phyloP scores from a whole-genome alignment of 2,329 filamentous ascomycete genomes.

The Periconia digitata region DNA sequence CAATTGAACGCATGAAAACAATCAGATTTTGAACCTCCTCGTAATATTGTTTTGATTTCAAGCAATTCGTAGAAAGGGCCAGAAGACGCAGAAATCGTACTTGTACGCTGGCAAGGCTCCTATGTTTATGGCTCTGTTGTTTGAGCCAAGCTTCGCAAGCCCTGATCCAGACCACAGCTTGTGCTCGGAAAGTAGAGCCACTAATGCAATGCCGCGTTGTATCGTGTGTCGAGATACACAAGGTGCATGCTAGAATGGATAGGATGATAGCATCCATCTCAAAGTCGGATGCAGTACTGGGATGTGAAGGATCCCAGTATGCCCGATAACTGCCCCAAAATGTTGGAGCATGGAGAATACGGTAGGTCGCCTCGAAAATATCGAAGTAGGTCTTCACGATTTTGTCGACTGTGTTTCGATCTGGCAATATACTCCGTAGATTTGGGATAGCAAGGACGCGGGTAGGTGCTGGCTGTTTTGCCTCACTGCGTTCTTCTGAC shows the following conservation, averaged over 20 bases:
- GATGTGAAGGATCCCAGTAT: slow-evolving; percentile 46
- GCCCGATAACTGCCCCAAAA: slow-evolving; percentile 52
- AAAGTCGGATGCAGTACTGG: slow-evolving; percentile 1
- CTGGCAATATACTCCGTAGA: slow-evolving; percentile 32
- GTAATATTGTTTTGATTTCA: slow-evolving; percentile 40
- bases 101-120: slow-evolving; percentile 51
- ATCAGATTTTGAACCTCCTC: slow-evolving; percentile 29
- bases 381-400: slow-evolving; percentile 50
- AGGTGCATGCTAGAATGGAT: slow-evolving; percentile 40
- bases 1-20: slow-evolving; percentile 53
- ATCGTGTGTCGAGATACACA: slow-evolving; percentile 32
- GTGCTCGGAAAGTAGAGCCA: slow-evolving; percentile 41
- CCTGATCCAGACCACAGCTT: slow-evolving; percentile 40
- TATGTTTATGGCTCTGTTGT: slow-evolving; percentile 54
- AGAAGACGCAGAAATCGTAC: slow-evolving; percentile 52
- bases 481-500: slow-evolving; percentile 15
- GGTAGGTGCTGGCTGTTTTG: slow-evolving; percentile 1
- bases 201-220: slow-evolving; percentile 37
- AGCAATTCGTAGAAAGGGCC: slow-evolving; percentile 50
- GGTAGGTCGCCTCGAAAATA: slow-evolving; percentile 53
- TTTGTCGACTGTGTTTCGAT: slow-evolving; percentile 40
- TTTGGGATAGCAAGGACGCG: slow-evolving; percentile 10
- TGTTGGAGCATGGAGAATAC: slow-evolving; percentile 54
- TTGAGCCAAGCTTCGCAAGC: slow-evolving; percentile 45
- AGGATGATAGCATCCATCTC: slow-evolving; percentile 43